Evolutionary conservation across 768 basidiomycete genomes (phyloP).

Genomic region (Tylopilus intermedius): DNA sequence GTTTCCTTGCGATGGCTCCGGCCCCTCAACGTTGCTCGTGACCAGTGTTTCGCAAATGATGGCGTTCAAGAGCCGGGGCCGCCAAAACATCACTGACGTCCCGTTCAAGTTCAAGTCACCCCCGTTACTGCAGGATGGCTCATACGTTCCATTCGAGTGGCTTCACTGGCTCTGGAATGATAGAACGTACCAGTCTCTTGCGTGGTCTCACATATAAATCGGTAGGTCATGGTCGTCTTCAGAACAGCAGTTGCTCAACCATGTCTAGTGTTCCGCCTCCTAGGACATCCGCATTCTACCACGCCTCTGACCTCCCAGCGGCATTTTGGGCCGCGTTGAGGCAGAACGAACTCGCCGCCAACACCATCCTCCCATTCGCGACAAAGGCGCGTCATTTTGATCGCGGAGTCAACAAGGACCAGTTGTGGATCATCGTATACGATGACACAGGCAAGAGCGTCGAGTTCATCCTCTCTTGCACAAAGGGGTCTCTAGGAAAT

Average conservation of each 20-base stretch:
- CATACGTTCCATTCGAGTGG: slow-evolving; percentile 3
- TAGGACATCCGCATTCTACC: slow-evolving; percentile 1
- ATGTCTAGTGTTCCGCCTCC: slow-evolving; percentile 16
- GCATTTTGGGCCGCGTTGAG: slow-evolving; percentile 30
- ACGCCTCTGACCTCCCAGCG: slow-evolving; percentile 15
- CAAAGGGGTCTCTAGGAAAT: slow-evolving; percentile 46
- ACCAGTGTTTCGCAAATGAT: not conserved
- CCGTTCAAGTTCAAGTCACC: not conserved
- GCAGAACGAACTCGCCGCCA: slow-evolving; percentile 31
- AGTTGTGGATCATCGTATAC: slow-evolving; percentile 32
- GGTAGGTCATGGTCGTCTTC: slow-evolving; percentile 2
- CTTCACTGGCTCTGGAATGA: not conserved
- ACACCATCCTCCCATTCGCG: slow-evolving; percentile 40
- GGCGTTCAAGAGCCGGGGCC: not conserved
- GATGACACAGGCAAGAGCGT: slow-evolving; percentile 10
- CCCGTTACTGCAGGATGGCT: slow-evolving; percentile 19
- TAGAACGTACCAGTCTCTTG: not conserved
- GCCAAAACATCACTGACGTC: slow-evolving; percentile 1
- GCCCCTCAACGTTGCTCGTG: slow-evolving; percentile 3
- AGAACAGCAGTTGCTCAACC: slow-evolving; percentile 10
- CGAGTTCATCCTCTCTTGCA: slow-evolving; percentile 54
- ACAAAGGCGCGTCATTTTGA: slow-evolving; percentile 19
- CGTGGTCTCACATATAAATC: slow-evolving; percentile 11
- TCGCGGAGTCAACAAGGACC: slow-evolving; percentile 1
- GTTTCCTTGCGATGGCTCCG: not conserved